Conservation (phyloP, 2,329 filamentous ascomycete species). For the Pestalotiopsis sp. region DNA sequence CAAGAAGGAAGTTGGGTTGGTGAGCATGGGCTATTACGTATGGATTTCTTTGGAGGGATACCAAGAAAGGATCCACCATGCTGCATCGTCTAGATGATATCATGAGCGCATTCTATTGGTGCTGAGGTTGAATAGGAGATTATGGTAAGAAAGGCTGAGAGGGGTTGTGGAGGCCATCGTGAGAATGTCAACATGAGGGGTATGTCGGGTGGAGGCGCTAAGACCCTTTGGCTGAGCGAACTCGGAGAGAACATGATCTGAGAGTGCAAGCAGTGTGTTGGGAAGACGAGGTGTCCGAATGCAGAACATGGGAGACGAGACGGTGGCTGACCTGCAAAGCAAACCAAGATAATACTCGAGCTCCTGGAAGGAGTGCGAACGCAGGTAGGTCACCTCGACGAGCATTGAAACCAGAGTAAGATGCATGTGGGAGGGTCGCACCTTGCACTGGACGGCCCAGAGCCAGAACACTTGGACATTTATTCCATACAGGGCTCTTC, state of each 20-base stretch:
- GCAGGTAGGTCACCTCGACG: too few relatives aligned
- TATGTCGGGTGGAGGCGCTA: background rate
- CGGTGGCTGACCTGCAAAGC: too few relatives aligned
- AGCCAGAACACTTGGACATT: too few relatives aligned
- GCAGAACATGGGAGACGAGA: background rate
- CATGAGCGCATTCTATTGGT: background rate
- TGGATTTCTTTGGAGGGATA: background rate
- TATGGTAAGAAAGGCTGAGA: background rate
- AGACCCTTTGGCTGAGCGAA: background rate
- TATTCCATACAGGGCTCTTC: too few relatives aligned
- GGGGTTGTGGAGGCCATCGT: background rate
- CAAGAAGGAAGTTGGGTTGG: background rate
- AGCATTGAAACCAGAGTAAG: too few relatives aligned
- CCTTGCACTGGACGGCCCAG: too few relatives aligned
- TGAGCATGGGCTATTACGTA: background rate
- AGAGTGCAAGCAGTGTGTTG: background rate
- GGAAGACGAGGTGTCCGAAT: background rate
- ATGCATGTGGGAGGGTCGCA: too few relatives aligned
- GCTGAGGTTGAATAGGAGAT: background rate
- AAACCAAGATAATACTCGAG: too few relatives aligned
- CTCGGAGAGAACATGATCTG: background rate
- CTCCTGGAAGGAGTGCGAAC: too few relatives aligned
- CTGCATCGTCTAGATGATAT: background rate
- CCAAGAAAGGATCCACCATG: background rate
- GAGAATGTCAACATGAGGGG: background rate